Base-by-base conservation (phyloP, 371 early-diverging fungal genomes). In the Nematocida ausubeli region DNA sequence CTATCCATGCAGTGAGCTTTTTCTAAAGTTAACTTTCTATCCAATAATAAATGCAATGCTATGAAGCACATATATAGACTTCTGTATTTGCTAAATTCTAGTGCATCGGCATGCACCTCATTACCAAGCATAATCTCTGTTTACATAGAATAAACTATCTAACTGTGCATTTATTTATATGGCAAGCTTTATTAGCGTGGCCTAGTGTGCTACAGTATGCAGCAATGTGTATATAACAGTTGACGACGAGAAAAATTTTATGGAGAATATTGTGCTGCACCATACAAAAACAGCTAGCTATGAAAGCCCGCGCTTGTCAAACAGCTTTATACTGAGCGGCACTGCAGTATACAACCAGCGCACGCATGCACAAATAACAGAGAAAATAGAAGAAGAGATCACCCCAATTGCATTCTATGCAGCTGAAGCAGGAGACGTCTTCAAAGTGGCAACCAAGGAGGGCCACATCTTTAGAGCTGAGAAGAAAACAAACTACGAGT, bases 231-330 rank as follows among this genome's bases (percentile, higher is more conserved):
- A 44, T 44, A 44, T 14, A 19, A 44, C 47, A 14, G 47, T 44
- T 44, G 19, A 9, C 19, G 1, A 19, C 9, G 47, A 44, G 47
- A 44, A 44, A 22, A 34, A 22, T 70, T 57, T 42, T 30, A 70
- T 70, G 70, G 70, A 70, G 37, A 70, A 70, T 35, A 47, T 39
- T 22, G 22, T 55, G n/a, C 22, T 70, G 28, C 47, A 70, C 19
- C 30, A 49, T 47, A 40, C 32, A 44, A 60, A 22, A 55, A 44
- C n/a, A 22, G n/a, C 16, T 7, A 57, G 52, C 19, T 42, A 32
- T n/a, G n/a, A 24, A 14, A 35, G 30, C 28, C 42, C 35, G 9
- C 44, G 16, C 19, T 9, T 58, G 14, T 57, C 57, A 30, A 70
- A 70, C 32, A 58, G 70, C 14, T 70, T n/a, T 32, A 40, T 70